Evolutionary conservation across 2,329 filamentous ascomycete genomes (phyloP).

Genomic region (Calonectria multiphialidica): DNA sequence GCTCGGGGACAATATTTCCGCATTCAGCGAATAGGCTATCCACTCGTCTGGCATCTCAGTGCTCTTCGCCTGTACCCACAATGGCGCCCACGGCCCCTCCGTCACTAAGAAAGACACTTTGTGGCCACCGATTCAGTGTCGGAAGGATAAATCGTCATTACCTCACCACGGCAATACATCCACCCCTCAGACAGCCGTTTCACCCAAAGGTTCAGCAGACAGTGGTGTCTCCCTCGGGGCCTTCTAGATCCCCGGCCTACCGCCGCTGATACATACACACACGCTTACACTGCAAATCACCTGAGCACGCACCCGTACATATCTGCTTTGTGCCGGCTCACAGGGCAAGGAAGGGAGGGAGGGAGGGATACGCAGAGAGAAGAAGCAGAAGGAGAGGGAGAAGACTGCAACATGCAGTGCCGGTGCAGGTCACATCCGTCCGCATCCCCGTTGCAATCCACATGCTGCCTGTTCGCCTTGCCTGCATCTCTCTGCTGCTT

Average conservation of each 20-base stretch:
- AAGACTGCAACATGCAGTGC: neutral
- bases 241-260: constrained; percentile 14
- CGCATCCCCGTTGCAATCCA: neutral
- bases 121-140: constrained; percentile 16
- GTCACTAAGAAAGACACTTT: constrained; percentile 24
- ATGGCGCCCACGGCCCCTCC: constrained; percentile 23
- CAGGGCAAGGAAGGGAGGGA: neutral
- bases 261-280: neutral
- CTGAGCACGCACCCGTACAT: neutral
- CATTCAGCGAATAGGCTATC: neutral
- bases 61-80: constrained; percentile 16
- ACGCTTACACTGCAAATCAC: neutral
- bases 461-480: neutral
- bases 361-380: neutral
- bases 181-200: constrained; percentile 24
- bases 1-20: neutral
- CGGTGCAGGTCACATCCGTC: neutral
- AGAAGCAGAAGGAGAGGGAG: neutral
- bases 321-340: neutral
- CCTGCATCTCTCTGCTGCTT: neutral
- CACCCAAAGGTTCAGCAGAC: constrained; percentile 20
- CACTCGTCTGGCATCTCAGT: constrained; percentile 14
- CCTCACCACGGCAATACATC: constrained; percentile 15
- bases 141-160: constrained; percentile 27
- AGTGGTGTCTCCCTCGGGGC: constrained; percentile 9